These are phyloP conservation scores for Discostella stelligeroides DNA, from an alignment of 108 stramenopile genomes.

Conservation along the genomic window DNA sequence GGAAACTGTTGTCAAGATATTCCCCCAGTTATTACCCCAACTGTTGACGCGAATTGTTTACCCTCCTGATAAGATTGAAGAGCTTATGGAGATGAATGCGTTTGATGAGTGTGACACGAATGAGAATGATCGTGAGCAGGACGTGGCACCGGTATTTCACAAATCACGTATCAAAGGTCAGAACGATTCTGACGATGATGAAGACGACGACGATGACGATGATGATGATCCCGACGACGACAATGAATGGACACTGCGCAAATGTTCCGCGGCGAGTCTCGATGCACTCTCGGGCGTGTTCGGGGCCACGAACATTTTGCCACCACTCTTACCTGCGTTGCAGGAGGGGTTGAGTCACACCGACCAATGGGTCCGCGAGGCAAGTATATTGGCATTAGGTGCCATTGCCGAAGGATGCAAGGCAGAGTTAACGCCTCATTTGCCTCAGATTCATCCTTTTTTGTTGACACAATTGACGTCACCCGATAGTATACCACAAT, in stretches of 20 bases:
- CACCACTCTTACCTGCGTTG: conserved; percentile 76
- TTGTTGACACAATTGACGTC: conserved; percentile 68
- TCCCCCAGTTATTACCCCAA: conserved; percentile 76
- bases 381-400: conserved; percentile 87
- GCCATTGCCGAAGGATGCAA: conserved; percentile 89
- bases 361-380: conserved; percentile 91
- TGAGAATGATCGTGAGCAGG: conserved; percentile 56
- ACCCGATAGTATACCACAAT: conserved; percentile 70
- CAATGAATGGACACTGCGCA: conserved; percentile 89
- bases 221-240: conserved; percentile 81
- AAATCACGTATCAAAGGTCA: conserved; percentile 55
- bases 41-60: conserved; percentile 88
- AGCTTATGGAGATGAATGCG: conserved; percentile 76
- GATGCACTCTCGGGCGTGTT: conserved; percentile 78
- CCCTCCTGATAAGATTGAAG: conserved; percentile 71
- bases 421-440: conserved; percentile 73
- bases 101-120: conserved; percentile 55
- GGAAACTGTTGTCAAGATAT: conserved; percentile 46
- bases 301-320: conserved; percentile 69
- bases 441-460: conserved; percentile 82
- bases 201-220: conserved; percentile 67
- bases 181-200: conserved; percentile 39
- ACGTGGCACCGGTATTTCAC: conserved; percentile 85
- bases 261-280: conserved; percentile 86
- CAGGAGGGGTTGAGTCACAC: conserved; percentile 68